These are phyloP conservation scores for Lizanozyma gosingica DNA, from an alignment of 1,139 yeast genomes.

Conservation along the genomic window DNA sequence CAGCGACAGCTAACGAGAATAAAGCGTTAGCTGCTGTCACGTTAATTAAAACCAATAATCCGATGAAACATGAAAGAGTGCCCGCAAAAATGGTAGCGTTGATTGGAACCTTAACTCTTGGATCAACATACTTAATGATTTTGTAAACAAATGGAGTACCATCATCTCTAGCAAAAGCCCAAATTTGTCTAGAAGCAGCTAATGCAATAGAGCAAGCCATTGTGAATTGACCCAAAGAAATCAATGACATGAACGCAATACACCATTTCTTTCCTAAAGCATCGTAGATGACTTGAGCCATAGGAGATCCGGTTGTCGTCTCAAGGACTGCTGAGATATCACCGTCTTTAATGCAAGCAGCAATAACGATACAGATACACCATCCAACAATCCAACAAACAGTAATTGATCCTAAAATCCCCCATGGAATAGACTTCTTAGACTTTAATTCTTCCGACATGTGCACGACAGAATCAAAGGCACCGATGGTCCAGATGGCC, in stretches of 20 bases:
- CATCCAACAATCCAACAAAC: slow-evolving; percentile 58
- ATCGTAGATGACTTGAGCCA: slow-evolving; percentile 61
- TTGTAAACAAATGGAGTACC: slow-evolving; percentile 35
- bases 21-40: slow-evolving; percentile 53
- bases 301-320: slow-evolving; percentile 42
- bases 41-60: slow-evolving; percentile 50
- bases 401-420: slow-evolving; percentile 46
- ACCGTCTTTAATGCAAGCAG: slow-evolving; percentile 44
- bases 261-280: slow-evolving; percentile 67
- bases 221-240: slow-evolving; percentile 52
- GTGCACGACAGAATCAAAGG: slow-evolving; percentile 66
- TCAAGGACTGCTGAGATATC: slow-evolving; percentile 37
- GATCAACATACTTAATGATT: slow-evolving; percentile 44
- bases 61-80: slow-evolving; percentile 37
- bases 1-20: slow-evolving; percentile 51
- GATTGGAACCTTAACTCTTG: slow-evolving; percentile 45
- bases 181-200: slow-evolving; percentile 42
- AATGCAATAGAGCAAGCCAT: slow-evolving; percentile 56
- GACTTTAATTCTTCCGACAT: slow-evolving; percentile 69
- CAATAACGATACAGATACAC: slow-evolving; percentile 43
- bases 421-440: slow-evolving; percentile 57
- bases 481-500: slow-evolving; percentile 59
- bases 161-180: slow-evolving; percentile 47
- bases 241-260: slow-evolving; percentile 50
- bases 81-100: slow-evolving; percentile 54